Evolutionary conservation across 192 early-diverging fungal species (phyloP), one percentile per base, ranked within the genome.

Genomic region (Backusella circina): DNA sequence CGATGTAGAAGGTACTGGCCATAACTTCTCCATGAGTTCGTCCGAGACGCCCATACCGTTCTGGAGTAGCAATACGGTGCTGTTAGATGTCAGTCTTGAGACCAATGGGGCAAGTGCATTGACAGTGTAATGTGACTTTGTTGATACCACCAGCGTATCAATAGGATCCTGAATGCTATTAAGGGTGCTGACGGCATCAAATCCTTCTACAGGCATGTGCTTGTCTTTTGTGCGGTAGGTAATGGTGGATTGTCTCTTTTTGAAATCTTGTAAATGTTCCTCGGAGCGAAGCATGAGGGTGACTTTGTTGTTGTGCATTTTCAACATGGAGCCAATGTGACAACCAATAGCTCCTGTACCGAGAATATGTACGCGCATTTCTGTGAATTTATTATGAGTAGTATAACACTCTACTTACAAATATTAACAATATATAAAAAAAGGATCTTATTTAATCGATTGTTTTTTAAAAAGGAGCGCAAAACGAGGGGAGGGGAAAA

Each of bases 261-360:
- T 39, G 41, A 78, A 78, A 16, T 74, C 65, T 6, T 33, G 5
- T n/a, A 73, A 33, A 28, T 68, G 66, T 36, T 73, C 23, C 64
- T 39, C 35, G 16, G 77, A 74, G 5, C 89, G 85, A 16, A 93
- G 81, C 12, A 92, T 71, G 6, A 93, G 78, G 10, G 86, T 90
- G 38, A 91, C 83, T 36, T 86, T 84, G 15, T 84, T 80, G 5
- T 74, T 61, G 7, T 65, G 44, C n/a, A 81, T 74, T 47, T 86
- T 82, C 51, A 94, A 80, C 47, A 88, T 77, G 15, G 84, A 80
- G 9, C 90, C 91, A 67, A 92, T 78, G 51, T 91, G 82, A 38
- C 89, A 83, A 4, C 93, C 93, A 21, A 92, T 84, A n/a, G 90
- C 91, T 4, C 91, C 91, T 33, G 87, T 86, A 26, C 93, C 93